A percentile compares a stretch with the other conserved stretches of the same genome.
These are phyloP conservation scores for Termitomyces sp. DNA, from an alignment of 768 basidiomycete species.

Conservation along the genomic window DNA sequence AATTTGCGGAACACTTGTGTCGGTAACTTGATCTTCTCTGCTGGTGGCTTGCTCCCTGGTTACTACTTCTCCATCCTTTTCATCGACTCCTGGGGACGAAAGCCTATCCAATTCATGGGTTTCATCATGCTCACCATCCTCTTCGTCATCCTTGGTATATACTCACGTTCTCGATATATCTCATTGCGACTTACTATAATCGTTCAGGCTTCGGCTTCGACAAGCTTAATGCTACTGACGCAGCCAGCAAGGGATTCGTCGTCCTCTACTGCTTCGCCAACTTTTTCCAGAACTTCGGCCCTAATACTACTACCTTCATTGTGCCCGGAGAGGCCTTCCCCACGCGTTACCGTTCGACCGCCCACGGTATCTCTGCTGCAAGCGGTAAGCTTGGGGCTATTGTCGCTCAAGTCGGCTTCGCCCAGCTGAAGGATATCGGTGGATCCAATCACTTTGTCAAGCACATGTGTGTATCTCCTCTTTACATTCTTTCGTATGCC, in stretches of 20 bases:
- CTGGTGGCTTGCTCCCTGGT: slow-evolving; percentile 80
- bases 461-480: slow-evolving; percentile 56
- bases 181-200: background rate
- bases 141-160: slow-evolving; percentile 69
- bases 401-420: slow-evolving; percentile 76
- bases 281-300: slow-evolving; percentile 90
- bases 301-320: slow-evolving; percentile 78
- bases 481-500: background rate
- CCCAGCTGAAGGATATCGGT: slow-evolving; percentile 64
- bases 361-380: slow-evolving; percentile 82
- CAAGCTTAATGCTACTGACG: slow-evolving; percentile 42
- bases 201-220: slow-evolving; percentile 64
- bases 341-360: slow-evolving; percentile 84
- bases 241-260: slow-evolving; percentile 60
- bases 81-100: slow-evolving; percentile 80
- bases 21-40: slow-evolving; percentile 76
- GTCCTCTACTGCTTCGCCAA: slow-evolving; percentile 85
- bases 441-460: slow-evolving; percentile 59
- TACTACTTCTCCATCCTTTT: slow-evolving; percentile 65
- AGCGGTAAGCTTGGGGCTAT: slow-evolving; percentile 84
- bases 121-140: slow-evolving; percentile 65
- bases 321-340: slow-evolving; percentile 85
- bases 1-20: slow-evolving; percentile 64
- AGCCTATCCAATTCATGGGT: slow-evolving; percentile 79
- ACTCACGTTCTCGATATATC: background rate